Conservation (phyloP, 345 rosid species). For the Barbarea vulgaris region DNA sequence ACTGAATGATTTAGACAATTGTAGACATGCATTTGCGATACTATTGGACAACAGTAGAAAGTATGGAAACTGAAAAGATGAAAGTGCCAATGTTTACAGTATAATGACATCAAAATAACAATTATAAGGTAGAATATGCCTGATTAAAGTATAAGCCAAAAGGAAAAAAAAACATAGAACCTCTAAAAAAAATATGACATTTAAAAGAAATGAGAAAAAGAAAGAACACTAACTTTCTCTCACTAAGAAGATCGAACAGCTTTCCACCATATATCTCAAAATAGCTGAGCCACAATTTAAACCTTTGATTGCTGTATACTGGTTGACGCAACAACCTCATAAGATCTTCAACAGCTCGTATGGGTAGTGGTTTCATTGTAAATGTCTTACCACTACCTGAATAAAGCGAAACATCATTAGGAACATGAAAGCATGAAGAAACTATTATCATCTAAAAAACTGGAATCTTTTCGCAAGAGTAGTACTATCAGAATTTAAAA, state of each 20-base stretch:
- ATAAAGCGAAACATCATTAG: conserved; percentile 31
- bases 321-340: conserved; percentile 91
- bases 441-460: conserved; percentile 2
- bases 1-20: conserved; percentile 25
- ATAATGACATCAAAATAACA: neutral
- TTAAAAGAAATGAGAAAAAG: conserved; percentile 2
- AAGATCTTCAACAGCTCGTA: conserved; percentile 85
- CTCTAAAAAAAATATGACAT: neutral
- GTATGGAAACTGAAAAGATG: conserved; percentile 8
- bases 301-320: conserved; percentile 74
- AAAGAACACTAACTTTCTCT: conserved; percentile 73
- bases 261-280: conserved; percentile 99
- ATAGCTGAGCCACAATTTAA: conserved; percentile 95
- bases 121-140: conserved; percentile 7
- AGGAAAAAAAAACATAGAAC: conserved; percentile 13
- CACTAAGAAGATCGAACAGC: conserved; percentile 91
- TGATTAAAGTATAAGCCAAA: conserved; percentile 6
- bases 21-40: conserved; percentile 14
- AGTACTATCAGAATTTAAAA: neutral
- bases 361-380: conserved; percentile 96
- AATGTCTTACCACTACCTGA: conserved; percentile 98
- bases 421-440: conserved; percentile 9
- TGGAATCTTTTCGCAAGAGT: conserved; percentile 13
- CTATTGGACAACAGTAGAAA: neutral
- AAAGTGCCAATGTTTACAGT: neutral